Conservation (phyloP, 2,329 filamentous ascomycete species). For the Elsinoe ampelina region DNA sequence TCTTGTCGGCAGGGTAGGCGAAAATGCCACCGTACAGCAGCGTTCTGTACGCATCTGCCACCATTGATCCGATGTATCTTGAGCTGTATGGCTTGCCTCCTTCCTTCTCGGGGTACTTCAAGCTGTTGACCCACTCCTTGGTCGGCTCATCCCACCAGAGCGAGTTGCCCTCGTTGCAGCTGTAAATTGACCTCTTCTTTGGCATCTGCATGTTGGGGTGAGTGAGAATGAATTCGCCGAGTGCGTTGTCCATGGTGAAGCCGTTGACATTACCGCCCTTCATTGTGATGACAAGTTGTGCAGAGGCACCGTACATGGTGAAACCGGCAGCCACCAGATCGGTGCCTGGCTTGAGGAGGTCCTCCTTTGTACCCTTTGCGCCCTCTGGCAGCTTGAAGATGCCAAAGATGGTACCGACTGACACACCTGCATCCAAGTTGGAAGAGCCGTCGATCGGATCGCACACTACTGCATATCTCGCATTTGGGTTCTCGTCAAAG, state of each 20-base stretch:
- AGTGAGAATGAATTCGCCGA: conserved; percentile 97
- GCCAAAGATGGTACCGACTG: conserved; percentile 93
- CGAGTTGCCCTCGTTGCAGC: conserved; percentile 96
- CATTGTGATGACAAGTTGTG: conserved; percentile 96
- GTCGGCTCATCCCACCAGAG: conserved; percentile 89
- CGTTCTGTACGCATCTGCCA: conserved; percentile 94
- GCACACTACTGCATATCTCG: conserved; percentile 89
- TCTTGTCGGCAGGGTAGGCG: conserved; percentile 94
- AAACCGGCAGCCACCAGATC: conserved; percentile 94
- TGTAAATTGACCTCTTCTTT: conserved; percentile 76
- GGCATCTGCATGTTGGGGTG: conserved; percentile 92
- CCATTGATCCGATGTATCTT: conserved; percentile 96
- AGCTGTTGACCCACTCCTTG: conserved; percentile 76
- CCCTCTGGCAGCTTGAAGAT: conserved; percentile 81
- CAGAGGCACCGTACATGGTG: conserved; percentile 98
- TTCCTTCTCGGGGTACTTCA: conserved; percentile 66
- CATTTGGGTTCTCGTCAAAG: conserved; percentile 64
- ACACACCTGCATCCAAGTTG: conserved; percentile 95
- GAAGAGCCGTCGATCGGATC: conserved; percentile 97
- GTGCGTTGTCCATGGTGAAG: conserved; percentile 91
- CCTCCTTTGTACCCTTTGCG: conserved; percentile 65
- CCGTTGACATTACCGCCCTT: conserved; percentile 85
- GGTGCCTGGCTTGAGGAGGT: conserved; percentile 79
- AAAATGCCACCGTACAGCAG: conserved; percentile 94
- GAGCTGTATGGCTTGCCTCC: conserved; percentile 84